Evolutionary conservation across 371 early-diverging fungal species (phyloP), one percentile per base, ranked within the genome.

Genomic region (Haplosporangium sp.): DNA sequence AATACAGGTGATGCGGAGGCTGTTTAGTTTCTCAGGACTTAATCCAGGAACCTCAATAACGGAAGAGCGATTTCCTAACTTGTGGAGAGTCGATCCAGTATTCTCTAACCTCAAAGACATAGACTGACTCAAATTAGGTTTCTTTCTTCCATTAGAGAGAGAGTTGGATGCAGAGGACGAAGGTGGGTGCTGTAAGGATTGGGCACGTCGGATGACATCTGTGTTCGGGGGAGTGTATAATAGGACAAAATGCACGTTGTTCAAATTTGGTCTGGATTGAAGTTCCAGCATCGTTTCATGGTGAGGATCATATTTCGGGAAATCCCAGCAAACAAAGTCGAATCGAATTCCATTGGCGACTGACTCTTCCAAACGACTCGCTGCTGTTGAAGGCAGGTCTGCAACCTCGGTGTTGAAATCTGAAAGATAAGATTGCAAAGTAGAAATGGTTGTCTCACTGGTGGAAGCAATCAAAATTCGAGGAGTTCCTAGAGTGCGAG

Each of bases 271-370:
- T 4, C 69, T 63, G 3, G 74, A 64, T 35, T 79, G 55, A 39
- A 79, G 42, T n/a, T 74, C 74, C 35, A 79, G 72, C 74, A 79
- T 79, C 27, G 48, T 68, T 10, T 58, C 37, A 40, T 79, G 69
- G 13, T 71, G n/a, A 11, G 81, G 81, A 17, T 79, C 81, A 34
- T 64, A 39, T 45, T 57, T 71, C 5, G 81, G 81, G 42, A 79
- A 79, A 52, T 79, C 81, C 78, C 81, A 79, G 72, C 81, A 79
- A 34, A 79, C 74, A 71, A 79, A 79, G 60, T 79, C 81, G 37
- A 79, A 79, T 17, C 74, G 65, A 39, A 78, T 65, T 19, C 78
- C 78, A 37, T 78, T 78, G 15, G 71, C 67, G 17, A 74, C 74
- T 17, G 74, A 74, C n/a, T 79, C 81, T 10, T 71, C 69, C 50